Base-by-base conservation (phyloP, 352 stramenopile genomes). In the Pythium plurisporium region DNA sequence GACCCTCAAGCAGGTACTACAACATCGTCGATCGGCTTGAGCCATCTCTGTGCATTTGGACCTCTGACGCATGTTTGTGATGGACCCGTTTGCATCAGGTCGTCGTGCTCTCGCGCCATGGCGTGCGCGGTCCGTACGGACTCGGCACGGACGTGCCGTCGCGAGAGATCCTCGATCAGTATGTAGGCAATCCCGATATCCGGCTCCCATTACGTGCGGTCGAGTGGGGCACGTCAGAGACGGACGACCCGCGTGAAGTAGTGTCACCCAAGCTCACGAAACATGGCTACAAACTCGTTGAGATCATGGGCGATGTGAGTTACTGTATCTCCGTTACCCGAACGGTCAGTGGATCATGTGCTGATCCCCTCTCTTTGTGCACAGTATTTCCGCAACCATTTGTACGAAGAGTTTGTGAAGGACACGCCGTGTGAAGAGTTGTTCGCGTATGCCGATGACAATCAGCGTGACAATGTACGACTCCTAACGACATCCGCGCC, bases 231-330 rank as follows among this genome's bases (percentile, higher is more conserved):
- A 91, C 81, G 15, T 85, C 73, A 2, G 74, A 89, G 63, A 75
- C 61, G 9, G 74, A 87, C 55, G 77, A 91, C 55, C 74, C 74
- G 38, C 61, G 37, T 4, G 79, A 89, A 58, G 60, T 73, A 53
- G 81, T 91, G 52, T 82, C 78, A 7, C 81, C 81, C n/a, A 91
- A 91, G 55, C 73, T 91, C 59, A 91, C 81, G 9, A 84, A 83
- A 47, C 81, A 91, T 67, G 81, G 81, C 44, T 86, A 75, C 50
- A 55, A 69, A 22, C 66, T 88, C 22, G 59, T 91, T 3, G 59
- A 88, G 55, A 63, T 59, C 34, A 91, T 91, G 81, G 81, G 81
- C 30, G 59, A 86, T 57, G 80, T 86, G 31, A 11, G 57, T 56
- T 17, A n/a, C n/a, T 43, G 15, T 38, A 38, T n/a, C n/a, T n/a